phyloP scores from a whole-genome alignment of 176 grass and related monocot genomes.

The Oryza australiensis region DNA sequence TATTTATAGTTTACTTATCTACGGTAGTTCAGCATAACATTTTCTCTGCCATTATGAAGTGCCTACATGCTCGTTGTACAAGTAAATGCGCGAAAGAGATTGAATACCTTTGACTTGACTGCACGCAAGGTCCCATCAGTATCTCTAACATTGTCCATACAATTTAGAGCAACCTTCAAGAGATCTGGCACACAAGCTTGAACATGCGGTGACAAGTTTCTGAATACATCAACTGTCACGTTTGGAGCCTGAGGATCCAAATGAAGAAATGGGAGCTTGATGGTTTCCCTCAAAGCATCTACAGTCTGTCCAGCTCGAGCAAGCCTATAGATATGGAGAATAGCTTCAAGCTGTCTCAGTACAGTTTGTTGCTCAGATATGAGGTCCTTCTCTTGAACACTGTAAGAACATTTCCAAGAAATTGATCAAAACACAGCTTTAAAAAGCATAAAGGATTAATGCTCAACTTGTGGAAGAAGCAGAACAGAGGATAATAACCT shows the following conservation, averaged over 20 bases:
- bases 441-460: slow-evolving; percentile 29
- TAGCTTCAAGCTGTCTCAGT: slow-evolving; percentile 81
- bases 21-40: background rate
- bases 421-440: slow-evolving; percentile 6
- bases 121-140: slow-evolving; percentile 67
- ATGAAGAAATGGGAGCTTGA: slow-evolving; percentile 78
- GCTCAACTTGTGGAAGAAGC: background rate
- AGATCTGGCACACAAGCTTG: slow-evolving; percentile 94
- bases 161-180: slow-evolving; percentile 73
- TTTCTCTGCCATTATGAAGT: background rate
- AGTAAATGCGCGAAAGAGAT: background rate
- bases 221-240: slow-evolving; percentile 63
- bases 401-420: slow-evolving; percentile 36
- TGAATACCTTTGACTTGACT: slow-evolving; percentile 81
- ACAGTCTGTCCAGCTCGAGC: slow-evolving; percentile 71
- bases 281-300: slow-evolving; percentile 83
- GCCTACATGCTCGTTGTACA: background rate
- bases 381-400: slow-evolving; percentile 81
- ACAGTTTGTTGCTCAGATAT: slow-evolving; percentile 82
- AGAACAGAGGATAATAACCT: slow-evolving; percentile 60
- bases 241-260: slow-evolving; percentile 71
- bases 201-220: slow-evolving; percentile 75
- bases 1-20: slow-evolving; percentile 10
- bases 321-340: slow-evolving; percentile 71
- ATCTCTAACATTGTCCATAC: slow-evolving; percentile 84